Conservation (phyloP, 768 basidiomycete genomes). For the Leccinum boreale region DNA sequence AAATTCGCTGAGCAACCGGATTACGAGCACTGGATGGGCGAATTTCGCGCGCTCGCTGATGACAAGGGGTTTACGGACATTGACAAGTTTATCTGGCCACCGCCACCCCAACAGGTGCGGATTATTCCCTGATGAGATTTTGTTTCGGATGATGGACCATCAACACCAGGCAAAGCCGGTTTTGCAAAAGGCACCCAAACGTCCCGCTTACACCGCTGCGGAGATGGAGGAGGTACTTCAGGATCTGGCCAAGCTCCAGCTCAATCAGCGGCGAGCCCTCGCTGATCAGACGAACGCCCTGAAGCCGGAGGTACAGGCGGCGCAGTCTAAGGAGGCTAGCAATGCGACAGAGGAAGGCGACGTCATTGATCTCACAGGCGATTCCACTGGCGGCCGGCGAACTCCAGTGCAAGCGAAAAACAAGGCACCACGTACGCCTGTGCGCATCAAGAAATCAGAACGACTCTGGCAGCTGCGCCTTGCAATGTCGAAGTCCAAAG, state of each 20-base stretch:
- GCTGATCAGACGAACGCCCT: slow-evolving; percentile 48
- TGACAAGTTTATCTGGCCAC: slow-evolving; percentile 73
- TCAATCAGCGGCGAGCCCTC: slow-evolving; percentile 49
- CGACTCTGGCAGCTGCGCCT: slow-evolving; percentile 48
- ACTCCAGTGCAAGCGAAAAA: slow-evolving; percentile 14
- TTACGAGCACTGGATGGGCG: slow-evolving; percentile 61
- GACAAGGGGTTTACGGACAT: slow-evolving; percentile 55
- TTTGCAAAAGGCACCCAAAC: slow-evolving; percentile 12
- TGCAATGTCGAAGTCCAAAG: slow-evolving; percentile 42
- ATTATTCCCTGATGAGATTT: background rate
- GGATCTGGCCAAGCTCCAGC: slow-evolving; percentile 56
- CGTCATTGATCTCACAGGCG: slow-evolving; percentile 45
- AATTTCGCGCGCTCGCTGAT: slow-evolving; percentile 59
- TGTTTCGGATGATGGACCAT: slow-evolving; percentile 1
- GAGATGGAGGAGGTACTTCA: slow-evolving; percentile 57
- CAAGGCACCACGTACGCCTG: slow-evolving; percentile 29
- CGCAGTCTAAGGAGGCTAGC: slow-evolving; percentile 33
- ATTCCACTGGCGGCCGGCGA: slow-evolving; percentile 33
- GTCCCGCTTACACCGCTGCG: slow-evolving; percentile 29
- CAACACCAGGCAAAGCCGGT: slow-evolving; percentile 30
- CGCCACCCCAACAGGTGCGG: slow-evolving; percentile 40
- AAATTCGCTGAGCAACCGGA: slow-evolving; percentile 68
- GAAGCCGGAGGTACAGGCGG: slow-evolving; percentile 28
- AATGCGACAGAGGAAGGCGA: slow-evolving; percentile 20
- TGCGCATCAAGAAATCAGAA: slow-evolving; percentile 41